Base-by-base conservation (phyloP, 495 filamentous ascomycete species). In the Schizothecium vesticola region DNA sequence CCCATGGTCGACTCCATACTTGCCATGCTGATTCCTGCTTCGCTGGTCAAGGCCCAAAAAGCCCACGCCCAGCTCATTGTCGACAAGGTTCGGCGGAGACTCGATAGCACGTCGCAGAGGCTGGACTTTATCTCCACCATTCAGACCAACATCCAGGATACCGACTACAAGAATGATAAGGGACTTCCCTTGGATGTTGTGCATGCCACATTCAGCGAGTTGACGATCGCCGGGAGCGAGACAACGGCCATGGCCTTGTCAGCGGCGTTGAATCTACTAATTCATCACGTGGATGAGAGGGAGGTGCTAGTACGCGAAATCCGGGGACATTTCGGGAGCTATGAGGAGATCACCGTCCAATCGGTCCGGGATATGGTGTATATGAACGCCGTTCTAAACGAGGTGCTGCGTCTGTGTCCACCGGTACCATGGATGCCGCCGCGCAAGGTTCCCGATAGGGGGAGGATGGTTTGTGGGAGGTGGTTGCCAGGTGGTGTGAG, bases 141-240 rank as follows among this genome's bases (percentile, higher is more conserved):
- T 81, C 19, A 77, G 22, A 81, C 59, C 28, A 22, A n/a, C 9
- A 10, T 64, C 3, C 21, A 64, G 21, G 69, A 64, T 13, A 64
- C n/a, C n/a, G n/a, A n/a, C n/a, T n/a, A 57, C 25, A 69, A n/a
- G 29, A 26, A 23, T 19, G 36, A 23, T 19, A 69, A 66, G 28
- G 61, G 57, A 10, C 64, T 73, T 28, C 59, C 73, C 1, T 19
- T 67, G 2, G 64, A 59, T 19, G 81, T 84, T 29, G 76, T 82
- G 4, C 79, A 85, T 56, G 72, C 81, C 1, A 87, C 74, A 1
- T 78, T 80, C 36, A 68, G 71, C 64, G 58, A 71, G 3, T 63
- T 80, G 21, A 73, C 73, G 4, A 76, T 70, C 7, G 75, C 87
- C 1, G 87, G 86, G 1, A 87, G 84, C 71, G 87, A 89, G 71